phyloP scores from a whole-genome alignment of 1,284 basidiomycete genomes.

The Rhodotorula sp. region DNA sequence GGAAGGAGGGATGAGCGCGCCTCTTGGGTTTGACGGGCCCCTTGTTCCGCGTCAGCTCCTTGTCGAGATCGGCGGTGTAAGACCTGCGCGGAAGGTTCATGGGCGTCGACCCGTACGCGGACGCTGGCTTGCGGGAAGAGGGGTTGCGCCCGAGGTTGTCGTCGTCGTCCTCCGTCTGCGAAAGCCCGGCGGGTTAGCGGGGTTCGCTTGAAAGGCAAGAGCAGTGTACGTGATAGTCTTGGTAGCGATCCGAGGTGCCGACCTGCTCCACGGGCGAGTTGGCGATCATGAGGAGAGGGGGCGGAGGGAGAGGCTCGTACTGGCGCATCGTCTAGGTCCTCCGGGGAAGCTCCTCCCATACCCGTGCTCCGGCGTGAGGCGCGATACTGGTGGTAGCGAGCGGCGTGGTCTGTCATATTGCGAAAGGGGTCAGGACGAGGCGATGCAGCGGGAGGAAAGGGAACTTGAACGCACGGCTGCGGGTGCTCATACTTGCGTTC shows the following conservation, averaged over 20 bases:
- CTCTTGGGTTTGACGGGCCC: slow-evolving; percentile 3
- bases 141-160: not conserved
- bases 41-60: too few relatives aligned
- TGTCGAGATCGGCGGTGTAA: not conserved
- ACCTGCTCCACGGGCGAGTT: not conserved
- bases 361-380: not conserved
- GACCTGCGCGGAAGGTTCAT: not conserved
- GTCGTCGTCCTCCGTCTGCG: not conserved
- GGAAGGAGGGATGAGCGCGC: not conserved
- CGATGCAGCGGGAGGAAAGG: not conserved
- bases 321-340: not conserved
- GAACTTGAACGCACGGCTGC: not conserved
- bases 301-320: not conserved
- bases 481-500: not conserved
- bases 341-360: not conserved
- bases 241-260: not conserved
- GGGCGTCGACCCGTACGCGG: not conserved
- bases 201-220: too few relatives aligned
- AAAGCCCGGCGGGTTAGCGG: not conserved
- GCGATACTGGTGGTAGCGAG: not conserved
- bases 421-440: not conserved
- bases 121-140: too few relatives aligned
- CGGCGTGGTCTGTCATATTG: not conserved
- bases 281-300: not conserved
- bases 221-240: not conserved